Conservation (phyloP, 345 rosid genomes). For the Sonneratia alba region DNA sequence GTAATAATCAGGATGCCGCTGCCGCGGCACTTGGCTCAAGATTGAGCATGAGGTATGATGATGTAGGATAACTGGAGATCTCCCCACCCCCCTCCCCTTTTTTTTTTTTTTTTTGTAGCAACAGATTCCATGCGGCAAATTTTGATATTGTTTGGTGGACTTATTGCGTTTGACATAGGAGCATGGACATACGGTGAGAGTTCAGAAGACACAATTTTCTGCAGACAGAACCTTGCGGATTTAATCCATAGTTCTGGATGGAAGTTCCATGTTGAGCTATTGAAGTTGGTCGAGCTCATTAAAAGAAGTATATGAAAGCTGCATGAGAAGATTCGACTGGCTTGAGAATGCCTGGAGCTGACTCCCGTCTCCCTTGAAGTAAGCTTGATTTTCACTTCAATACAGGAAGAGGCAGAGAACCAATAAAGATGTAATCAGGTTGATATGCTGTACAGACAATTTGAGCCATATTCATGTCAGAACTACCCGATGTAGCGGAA, state of each 20-base stretch:
- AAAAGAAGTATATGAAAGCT: background rate
- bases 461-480: background rate
- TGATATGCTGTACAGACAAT: conserved; percentile 2
- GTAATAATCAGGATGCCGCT: background rate
- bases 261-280: background rate
- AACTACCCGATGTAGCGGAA: background rate
- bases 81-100: background rate
- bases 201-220: background rate
- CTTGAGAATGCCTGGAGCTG: background rate
- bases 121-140: too few species aligned
- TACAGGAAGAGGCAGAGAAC: background rate
- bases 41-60: background rate
- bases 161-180: background rate
- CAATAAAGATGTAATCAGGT: background rate
- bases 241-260: background rate
- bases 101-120: background rate
- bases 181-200: background rate
- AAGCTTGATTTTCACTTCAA: background rate
- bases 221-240: background rate
- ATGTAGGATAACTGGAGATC: background rate
- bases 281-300: background rate
- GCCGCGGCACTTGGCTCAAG: background rate
- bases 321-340: background rate
- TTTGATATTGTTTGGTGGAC: background rate
- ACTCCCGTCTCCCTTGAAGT: background rate